Evolutionary conservation across 805 yeast species (phyloP).

Genomic region (Jamesozyma rosinii): DNA sequence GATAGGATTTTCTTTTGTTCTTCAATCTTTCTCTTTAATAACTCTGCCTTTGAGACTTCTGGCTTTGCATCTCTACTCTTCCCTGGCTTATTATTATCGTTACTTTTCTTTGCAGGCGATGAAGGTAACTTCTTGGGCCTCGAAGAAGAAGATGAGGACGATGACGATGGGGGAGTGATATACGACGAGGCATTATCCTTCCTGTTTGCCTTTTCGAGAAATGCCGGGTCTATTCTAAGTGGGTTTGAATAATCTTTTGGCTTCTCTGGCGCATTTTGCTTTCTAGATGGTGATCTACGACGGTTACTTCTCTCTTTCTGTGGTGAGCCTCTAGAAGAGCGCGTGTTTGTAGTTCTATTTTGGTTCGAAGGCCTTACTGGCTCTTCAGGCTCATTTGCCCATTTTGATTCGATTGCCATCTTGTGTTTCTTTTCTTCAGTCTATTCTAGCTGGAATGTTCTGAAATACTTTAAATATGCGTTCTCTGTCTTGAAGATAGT

Average conservation of each 20-base stretch:
- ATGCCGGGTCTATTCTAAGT: not conserved
- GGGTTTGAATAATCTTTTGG: not conserved
- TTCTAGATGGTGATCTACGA: not conserved
- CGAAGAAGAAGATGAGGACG: not conserved
- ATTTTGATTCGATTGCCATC: conserved; percentile 25
- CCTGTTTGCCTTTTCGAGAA: not conserved
- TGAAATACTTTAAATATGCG: no score
- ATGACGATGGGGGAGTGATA: not conserved
- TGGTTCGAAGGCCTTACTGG: not conserved
- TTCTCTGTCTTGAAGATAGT: no score
- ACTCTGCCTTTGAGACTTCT: conserved; percentile 9
- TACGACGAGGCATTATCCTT: not conserved
- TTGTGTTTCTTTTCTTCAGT: not conserved
- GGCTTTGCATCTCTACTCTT: not conserved
- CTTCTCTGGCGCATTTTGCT: not conserved
- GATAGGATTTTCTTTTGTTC: conserved; percentile 23
- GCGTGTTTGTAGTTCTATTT: not conserved
- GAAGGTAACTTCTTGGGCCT: not conserved
- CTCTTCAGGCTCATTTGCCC: conserved; percentile 19
- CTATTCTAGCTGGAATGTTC: no score
- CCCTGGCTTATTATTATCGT: not conserved
- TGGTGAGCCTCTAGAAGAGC: not conserved
- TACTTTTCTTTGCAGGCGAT: not conserved
- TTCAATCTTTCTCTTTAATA: conserved; percentile 24
- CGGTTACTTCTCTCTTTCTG: not conserved